Evolutionary conservation across 208 protist genomes (phyloP), one percentile per base, ranked within the genome.

Genomic region (Pavlovales sp.): DNA sequence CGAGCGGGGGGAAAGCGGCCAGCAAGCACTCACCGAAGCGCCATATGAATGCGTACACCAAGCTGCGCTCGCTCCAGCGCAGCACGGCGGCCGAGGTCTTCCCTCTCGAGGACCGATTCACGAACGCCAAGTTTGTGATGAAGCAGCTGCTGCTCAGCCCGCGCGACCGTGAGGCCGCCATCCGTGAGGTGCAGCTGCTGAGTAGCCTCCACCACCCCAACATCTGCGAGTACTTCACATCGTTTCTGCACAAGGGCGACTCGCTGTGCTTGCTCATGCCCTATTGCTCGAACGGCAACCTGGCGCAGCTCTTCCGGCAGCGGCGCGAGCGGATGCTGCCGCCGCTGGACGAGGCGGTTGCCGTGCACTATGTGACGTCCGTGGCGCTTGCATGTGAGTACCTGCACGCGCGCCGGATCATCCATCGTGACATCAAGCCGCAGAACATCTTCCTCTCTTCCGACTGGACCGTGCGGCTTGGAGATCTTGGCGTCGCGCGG

Each of bases 211-310:
- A 57, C 44, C 92, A 93, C 67, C 92, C 92, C 26, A 90, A 93
- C n/a, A 93, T 93, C 40, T 85, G 90, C 30, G 36, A 83, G 44
- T 91, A 91, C 86, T 47, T 79, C 36, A 87, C 92, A 71, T 92
- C 90, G 10, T 93, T 93, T 86, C 81, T 88, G 2, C 47, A 88
- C 11, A 37, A 75, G 38, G 78, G 41, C 26, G 26, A 91, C 44
- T 80, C 88, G 78, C 77, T 94, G 32, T 93, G 91, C 77, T 78
- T 94, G 14, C 79, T 94, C 38, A 94, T 94, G 92, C 81, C 81
- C 26, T 93, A 92, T 86, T 91, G 90, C 83, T 82, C 85, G 67
- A 32, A 75, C 44, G 92, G 92, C 47, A 91, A 94, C 67, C 67
- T 94, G 39, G 57, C 57, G 57, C 57, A 71, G 57, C 57, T 71